Base-by-base conservation (phyloP, 768 basidiomycete genomes). In the Boletus speciosus region DNA sequence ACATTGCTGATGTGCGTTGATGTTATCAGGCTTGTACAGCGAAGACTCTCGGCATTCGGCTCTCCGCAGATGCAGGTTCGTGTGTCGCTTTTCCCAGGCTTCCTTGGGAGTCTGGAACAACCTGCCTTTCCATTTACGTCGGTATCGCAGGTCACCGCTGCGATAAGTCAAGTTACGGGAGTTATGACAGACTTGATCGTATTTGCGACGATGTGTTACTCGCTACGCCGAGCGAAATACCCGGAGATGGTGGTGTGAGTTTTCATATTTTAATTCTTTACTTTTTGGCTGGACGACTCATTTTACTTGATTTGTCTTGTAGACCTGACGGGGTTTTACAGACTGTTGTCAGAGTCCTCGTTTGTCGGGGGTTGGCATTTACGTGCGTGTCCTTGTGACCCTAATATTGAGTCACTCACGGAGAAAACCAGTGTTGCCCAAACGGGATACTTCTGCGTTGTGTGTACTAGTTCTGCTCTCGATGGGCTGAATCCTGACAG, bases 321-420 rank as follows among this genome's bases (percentile, higher is more conserved):
- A 71, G 70, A n/a, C 52, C 56, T 0, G 2, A 31, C 1, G 55
- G 59, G 4, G 19, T 58, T 29, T 0, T 70, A 1, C 44, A 39
- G 1, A 54, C n/a, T 2, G 11, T 42, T 2, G 3, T 25, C 19
- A 54, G 34, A 1, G 0, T 62, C 3, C 27, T 62, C 4, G 49
- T 68, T 5, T 44, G 54, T 44, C 62, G 66, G 2, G 70, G 68
- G 5, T 27, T 70, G 27, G 55, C 49, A 25, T 66, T 64, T 25
- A 49, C 60, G 68, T 70, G 32, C 34, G 70, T 66, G 12, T 34
- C 7, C 11, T 44, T 15, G 16, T 39, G 36, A 16, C 40, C 14
- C 32, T 34, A 16, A 19, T 47, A 4, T 2, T 4, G 35, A n/a
- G 11, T 27, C 12, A 6, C 21, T 57, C 29, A 55, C 25, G 2